Conservation (phyloP, 1,284 basidiomycete genomes). For the Austroboletus niveus region DNA sequence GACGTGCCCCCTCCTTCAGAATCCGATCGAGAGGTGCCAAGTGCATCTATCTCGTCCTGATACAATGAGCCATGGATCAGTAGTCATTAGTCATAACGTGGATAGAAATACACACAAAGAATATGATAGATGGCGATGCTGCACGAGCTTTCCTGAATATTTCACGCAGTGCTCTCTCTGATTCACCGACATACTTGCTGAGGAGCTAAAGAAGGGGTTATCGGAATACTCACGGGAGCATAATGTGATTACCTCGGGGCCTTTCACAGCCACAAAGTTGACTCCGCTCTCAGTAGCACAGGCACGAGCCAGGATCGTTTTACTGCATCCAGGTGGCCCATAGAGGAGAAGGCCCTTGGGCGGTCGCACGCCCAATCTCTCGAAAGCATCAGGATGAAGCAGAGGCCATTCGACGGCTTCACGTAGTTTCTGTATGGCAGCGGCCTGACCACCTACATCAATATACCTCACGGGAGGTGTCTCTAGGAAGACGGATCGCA, state of each 20-base stretch:
- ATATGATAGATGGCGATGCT: conserved; percentile 92
- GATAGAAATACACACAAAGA: conserved; percentile 69
- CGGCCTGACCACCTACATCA: conserved; percentile 87
- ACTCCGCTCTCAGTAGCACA: conserved; percentile 94
- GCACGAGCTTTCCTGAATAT: conserved; percentile 94
- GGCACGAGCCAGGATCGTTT: conserved; percentile 93
- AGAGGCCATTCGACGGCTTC: conserved; percentile 97
- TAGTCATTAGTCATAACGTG: background rate
- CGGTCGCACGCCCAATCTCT: conserved; percentile 83
- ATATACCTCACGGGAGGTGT: conserved; percentile 80
- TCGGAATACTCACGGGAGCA: background rate
- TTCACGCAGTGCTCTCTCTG: conserved; percentile 91
- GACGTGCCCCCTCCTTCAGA: conserved; percentile 48
- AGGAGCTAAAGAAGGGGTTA: conserved; percentile 58
- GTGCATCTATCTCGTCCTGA: conserved; percentile 96
- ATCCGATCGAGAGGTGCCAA: conserved; percentile 76
- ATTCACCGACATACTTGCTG: conserved; percentile 98
- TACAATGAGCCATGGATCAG: background rate
- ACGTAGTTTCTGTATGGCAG: conserved; percentile 78
- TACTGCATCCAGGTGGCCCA: conserved; percentile 97
- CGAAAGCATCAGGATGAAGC: conserved; percentile 81
- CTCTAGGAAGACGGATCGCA: conserved; percentile 92
- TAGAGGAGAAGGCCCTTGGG: conserved; percentile 92
- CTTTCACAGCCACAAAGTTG: conserved; percentile 98
- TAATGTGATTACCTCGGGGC: conserved; percentile 72